Evolutionary conservation across 441 rosid species (phyloP).

Genomic region (Hura crepitans): DNA sequence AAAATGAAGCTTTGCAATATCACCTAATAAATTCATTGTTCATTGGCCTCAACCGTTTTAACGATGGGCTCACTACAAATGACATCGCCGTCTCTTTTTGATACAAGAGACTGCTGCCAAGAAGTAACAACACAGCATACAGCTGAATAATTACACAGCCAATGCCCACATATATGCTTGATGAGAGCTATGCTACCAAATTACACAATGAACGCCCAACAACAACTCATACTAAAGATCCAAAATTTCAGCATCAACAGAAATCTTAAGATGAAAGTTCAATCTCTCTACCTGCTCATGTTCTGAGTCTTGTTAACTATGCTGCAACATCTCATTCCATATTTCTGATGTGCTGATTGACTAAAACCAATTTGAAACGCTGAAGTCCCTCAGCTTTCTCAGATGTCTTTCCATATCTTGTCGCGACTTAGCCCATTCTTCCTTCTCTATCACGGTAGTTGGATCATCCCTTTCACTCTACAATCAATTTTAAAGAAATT

Average conservation of each 20-base stretch:
- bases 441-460: conserved; percentile 66
- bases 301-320: background rate
- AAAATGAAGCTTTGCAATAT: too few species aligned
- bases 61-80: background rate
- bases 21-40: too few species aligned
- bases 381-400: conserved; percentile 74
- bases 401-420: conserved; percentile 90
- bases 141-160: background rate
- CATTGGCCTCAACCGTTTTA: too few species aligned
- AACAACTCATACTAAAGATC: background rate
- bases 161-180: background rate
- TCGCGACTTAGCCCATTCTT: conserved; percentile 72
- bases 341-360: background rate
- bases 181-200: background rate
- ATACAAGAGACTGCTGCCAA: background rate
- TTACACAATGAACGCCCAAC: background rate
- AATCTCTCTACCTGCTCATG: conserved; percentile 9
- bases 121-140: background rate
- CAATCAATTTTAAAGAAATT: conserved; percentile 13
- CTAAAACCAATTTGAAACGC: conserved; percentile 78
- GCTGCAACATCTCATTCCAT: conserved; percentile 10
- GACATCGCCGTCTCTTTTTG: background rate
- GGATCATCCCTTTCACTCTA: conserved; percentile 71
- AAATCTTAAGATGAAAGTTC: background rate
- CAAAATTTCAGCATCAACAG: background rate